Conservation (phyloP, 139 green algal genomes). For the Nannochloris sp. region DNA sequence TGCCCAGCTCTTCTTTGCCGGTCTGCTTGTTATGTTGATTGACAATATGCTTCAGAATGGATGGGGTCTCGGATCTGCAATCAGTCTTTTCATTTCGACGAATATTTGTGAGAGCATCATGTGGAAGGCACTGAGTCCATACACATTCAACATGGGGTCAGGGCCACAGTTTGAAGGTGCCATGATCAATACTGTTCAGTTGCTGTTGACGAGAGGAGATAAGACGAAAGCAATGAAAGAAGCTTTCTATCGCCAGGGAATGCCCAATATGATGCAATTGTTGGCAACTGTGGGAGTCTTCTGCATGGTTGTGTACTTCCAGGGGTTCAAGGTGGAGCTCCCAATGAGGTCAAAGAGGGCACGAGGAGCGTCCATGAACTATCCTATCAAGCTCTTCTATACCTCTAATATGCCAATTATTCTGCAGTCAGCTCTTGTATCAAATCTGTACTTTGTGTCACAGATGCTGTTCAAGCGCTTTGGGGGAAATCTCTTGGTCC, state of each 20-base stretch:
- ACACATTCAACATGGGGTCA: conserved; percentile 49
- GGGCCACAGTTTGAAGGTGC: conserved; percentile 97
- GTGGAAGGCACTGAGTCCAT: conserved; percentile 84
- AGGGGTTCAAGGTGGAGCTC: conserved; percentile 98
- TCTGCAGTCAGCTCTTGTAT: conserved; percentile 95
- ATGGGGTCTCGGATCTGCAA: conserved; percentile 94
- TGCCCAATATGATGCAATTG: conserved; percentile 97
- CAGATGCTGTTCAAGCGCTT: conserved; percentile 98
- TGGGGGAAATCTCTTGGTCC: conserved; percentile 86
- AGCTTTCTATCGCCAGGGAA: conserved; percentile 94
- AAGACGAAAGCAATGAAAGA: conserved; percentile 75
- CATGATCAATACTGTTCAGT: conserved; percentile 94
- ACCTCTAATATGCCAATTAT: conserved; percentile 99
- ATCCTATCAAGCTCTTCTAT: conserved; percentile 99
- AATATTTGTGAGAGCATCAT: conserved; percentile 99
- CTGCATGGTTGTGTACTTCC: conserved; percentile 97
- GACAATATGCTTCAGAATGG: conserved; percentile 97
- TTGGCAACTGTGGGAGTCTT: conserved; percentile 94
- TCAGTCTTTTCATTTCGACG: conserved; percentile 99
- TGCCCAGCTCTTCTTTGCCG: conserved; percentile 89
- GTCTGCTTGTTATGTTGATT: conserved; percentile 97
- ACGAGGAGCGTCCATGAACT: conserved; percentile 70
- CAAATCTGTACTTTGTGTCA: conserved; percentile 99
- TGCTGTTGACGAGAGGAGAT: conserved; percentile 88
- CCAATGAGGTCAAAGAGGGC: conserved; percentile 88